Evolutionary conservation across 2,329 filamentous ascomycete species (phyloP).

Genomic region (Aspergillus latus): DNA sequence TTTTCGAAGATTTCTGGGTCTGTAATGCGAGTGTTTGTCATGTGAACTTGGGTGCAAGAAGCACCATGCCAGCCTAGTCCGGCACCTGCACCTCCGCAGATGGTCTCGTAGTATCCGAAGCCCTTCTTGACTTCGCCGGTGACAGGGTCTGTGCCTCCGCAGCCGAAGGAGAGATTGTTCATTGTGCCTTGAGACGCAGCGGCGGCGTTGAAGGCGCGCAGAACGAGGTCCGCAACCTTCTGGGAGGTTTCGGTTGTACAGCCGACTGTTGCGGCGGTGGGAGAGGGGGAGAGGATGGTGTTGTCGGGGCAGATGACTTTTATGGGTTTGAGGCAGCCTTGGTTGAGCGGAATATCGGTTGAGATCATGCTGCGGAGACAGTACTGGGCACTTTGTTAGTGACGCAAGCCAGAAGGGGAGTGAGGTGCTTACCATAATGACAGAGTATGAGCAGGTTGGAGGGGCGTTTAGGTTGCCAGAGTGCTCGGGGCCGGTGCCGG

Average conservation of each 20-base stretch:
- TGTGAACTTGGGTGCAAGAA: constrained; percentile 75
- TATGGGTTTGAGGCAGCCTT: constrained; percentile 77
- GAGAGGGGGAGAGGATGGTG: constrained; percentile 71
- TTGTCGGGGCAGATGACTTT: constrained; percentile 67
- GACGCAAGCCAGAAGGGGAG: no score
- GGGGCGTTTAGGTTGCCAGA: constrained; percentile 70
- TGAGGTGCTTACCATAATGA: no score
- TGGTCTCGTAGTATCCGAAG: constrained; percentile 82
- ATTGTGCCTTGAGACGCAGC: constrained; percentile 73
- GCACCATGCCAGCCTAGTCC: constrained; percentile 72
- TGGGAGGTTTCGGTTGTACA: constrained; percentile 52
- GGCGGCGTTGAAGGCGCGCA: constrained; percentile 72
- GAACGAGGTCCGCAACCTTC: constrained; percentile 73
- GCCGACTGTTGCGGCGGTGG: constrained; percentile 72
- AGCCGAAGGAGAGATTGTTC: constrained; percentile 58
- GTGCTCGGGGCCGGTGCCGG: constrained; percentile 69
- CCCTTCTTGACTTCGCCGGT: constrained; percentile 12
- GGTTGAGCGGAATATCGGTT: constrained; percentile 81
- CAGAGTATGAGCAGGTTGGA: constrained; percentile 75
- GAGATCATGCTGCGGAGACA: constrained; percentile 76
- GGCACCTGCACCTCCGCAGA: constrained; percentile 73
- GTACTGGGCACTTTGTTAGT: no score
- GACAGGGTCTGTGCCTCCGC: constrained; percentile 19
- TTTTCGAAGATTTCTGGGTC: constrained; percentile 78
- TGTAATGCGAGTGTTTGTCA: constrained; percentile 84